Evolutionary conservation across 768 basidiomycete genomes (phyloP), one percentile per base, ranked within the genome.

Genomic region (Hygrophorus pudorinus): DNA sequence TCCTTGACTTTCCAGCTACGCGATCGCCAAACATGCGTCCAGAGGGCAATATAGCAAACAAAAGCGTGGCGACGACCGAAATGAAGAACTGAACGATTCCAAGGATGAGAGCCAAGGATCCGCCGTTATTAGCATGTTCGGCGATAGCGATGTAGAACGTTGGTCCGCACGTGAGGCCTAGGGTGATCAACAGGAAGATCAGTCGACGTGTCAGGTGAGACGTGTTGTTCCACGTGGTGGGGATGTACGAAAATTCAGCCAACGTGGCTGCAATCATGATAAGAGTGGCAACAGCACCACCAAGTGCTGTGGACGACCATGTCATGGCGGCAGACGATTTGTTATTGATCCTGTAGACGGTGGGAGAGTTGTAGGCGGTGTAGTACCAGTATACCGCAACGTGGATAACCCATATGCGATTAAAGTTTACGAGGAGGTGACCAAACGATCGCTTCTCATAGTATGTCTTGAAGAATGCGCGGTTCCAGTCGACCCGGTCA

Each of bases 1-100:
- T 99, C 51, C 96, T 72, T 11, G 82, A 83, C 66, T 94, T 97
- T 41, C 94, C 86, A 0, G 85, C 89, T 0, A 99, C 96, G 44
- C 94, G 79, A 61, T 99, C 96, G 27, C 96, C 96, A 57, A 99
- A 99, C 91, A 98, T 97, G 14, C 94, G 81, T 0, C 92, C 96
- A 1, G 92, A 96, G 0, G 96, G 96, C 65, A 99, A 78, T 57
- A 89, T 72, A 18, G 88, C 78, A 60, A 98, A 98, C 6, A 93
- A 72, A 42, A 93, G 66, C 1, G 89, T 89, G 6, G 85, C 88
- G 43, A 80, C 65, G 40, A 90, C 82, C 18, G 93, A 87, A 47
- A 97, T 88, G 68, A 81, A 90, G 68, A 98, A 97, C 56, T 99
- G 94, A 6, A 94, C 88, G 53, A 97, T 89, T 52, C 89, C 89